Base-by-base conservation (phyloP, 306 rosid species). In the Cucurbita maxima region DNA sequence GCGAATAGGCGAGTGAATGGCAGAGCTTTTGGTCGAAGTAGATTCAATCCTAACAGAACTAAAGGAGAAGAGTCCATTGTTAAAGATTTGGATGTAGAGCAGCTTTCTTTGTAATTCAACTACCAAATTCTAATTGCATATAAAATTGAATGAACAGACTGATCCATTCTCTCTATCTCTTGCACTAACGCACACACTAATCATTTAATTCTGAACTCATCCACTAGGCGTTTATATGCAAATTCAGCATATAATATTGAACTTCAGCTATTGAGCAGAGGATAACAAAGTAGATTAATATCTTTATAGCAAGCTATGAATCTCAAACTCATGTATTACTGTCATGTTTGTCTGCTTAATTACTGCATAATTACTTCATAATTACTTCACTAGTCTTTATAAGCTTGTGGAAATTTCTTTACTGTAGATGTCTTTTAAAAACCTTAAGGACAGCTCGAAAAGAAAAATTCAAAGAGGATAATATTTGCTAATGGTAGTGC, bases 231-330 rank as follows among this genome's bases (percentile, higher is more conserved):
- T n/a, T 52, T 2, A 63, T 63, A 30, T 8, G 44, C 22, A 48
- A 19, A 12, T 66, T 68, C 52, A 25, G 34, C 25, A 68, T 34
- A n/a, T 14, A 53, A 22, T 15, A 8, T 14, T 9, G 18, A 71
- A 16, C 5, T 71, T 30, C 15, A 22, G 51, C 37, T 50, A 47
- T 75, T 6, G 19, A 51, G 37, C 22, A 47, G 22, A 63, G 61
- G 20, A 50, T 53, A 47, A 22, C 55, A 72, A 15, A 52, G 78
- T 30, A 41, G 82, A 71, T 77, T 25, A 79, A 58, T 79, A 94
- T 97, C 99, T 91, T 89, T 89, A 88, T 86, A 94, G 75, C 99
- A 91, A 56, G 99, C 96, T 86, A 94, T 89, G 86, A 94, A 94
- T 78, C 89, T 81, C 99, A 94, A 91, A 80, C 97, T 96, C 99